Base-by-base conservation (phyloP, 306 rosid genomes). In the Senna siamea region DNA sequence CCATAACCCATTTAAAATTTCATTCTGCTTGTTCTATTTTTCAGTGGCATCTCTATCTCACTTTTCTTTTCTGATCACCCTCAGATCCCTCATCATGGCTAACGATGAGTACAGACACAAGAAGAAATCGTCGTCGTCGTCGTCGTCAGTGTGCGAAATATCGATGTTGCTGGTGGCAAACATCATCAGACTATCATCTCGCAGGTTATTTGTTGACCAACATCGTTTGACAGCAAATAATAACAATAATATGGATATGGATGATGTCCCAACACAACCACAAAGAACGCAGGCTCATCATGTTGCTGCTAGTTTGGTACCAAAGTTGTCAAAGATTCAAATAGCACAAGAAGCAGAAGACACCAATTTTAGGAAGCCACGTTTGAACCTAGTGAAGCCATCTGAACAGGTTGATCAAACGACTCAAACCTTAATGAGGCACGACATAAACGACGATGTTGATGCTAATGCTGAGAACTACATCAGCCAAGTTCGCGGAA, bases 131-230 rank as follows among this genome's bases (percentile, higher is more conserved):
- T 47, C 52, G 0, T 55, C 61, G 0, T 55, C 15, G 2, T 44
- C 62, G 26, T 57, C 82, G n/a, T n/a, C n/a, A 22, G 55, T 85
- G 0, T 84, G 89, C 20, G 89, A 86, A 76, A 64, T 74, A 35
- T 78, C 89, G 46, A 80, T 85, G 85, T 19, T 81, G 64, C 47
- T 87, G 69, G 89, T 87, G 50, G 82, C 90, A 18, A 88, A 91
- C 76, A 48, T 85, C 71, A 81, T 87, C 6, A 87, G 78, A 44
- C 66, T 83, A 5, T 88, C 90, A 10, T 73, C 89, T 57, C 20
- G 69, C 5, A 64, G 87, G 10, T 75, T 82, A 40, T 56, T 65
- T 1, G 58, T 58, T 1, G 1, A 6, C 40, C 13, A 30, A n/a
- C n/a, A n/a, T n/a, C n/a, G n/a, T n/a, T n/a, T n/a, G n/a, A n/a